Evolutionary conservation across 2,329 filamentous ascomycete genomes (phyloP).

Genomic region (Drechslerella stenobrocha): DNA sequence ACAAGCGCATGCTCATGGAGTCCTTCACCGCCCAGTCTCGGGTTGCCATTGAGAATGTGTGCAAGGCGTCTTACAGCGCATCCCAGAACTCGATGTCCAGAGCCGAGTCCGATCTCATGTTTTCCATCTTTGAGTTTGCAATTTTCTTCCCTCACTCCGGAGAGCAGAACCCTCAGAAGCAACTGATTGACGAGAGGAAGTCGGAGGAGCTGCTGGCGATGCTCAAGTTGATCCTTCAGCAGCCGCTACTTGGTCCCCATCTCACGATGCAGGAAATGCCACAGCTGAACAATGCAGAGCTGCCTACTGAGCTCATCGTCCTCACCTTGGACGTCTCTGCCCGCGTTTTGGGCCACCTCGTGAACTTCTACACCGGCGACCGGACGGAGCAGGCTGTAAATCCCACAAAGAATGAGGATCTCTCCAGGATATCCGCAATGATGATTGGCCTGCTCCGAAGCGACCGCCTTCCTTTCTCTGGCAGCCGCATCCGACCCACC

Average conservation of each 20-base stretch:
- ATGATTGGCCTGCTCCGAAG: constrained; percentile 45
- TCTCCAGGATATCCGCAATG: constrained; percentile 44
- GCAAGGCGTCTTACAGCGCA: constrained; percentile 47
- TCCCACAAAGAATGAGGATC: constrained; percentile 37
- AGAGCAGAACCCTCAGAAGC: constrained; percentile 39
- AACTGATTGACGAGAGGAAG: constrained; percentile 39
- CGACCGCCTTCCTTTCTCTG: constrained; percentile 43
- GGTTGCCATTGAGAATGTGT: constrained; percentile 42
- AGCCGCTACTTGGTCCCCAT: constrained; percentile 38
- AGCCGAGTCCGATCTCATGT: constrained; percentile 47
- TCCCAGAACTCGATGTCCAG: constrained; percentile 46
- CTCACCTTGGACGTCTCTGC: constrained; percentile 44
- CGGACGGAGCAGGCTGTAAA: constrained; percentile 20
- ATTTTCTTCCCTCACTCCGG: constrained; percentile 48
- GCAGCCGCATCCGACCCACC: constrained; percentile 44
- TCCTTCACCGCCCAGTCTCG: constrained; percentile 43
- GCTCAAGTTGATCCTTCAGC: constrained; percentile 41
- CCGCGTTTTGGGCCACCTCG: constrained; percentile 36
- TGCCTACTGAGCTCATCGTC: constrained; percentile 46
- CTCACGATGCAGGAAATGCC: constrained; percentile 44
- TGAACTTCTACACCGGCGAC: constrained; percentile 37
- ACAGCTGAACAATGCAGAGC: constrained; percentile 38
- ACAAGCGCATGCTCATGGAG: constrained; percentile 48
- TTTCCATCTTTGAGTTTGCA: constrained; percentile 45
- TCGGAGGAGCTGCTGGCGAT: constrained; percentile 36